Conservation (phyloP, 2,329 filamentous ascomycete genomes). For the Ceratocystis diversiconidia region DNA sequence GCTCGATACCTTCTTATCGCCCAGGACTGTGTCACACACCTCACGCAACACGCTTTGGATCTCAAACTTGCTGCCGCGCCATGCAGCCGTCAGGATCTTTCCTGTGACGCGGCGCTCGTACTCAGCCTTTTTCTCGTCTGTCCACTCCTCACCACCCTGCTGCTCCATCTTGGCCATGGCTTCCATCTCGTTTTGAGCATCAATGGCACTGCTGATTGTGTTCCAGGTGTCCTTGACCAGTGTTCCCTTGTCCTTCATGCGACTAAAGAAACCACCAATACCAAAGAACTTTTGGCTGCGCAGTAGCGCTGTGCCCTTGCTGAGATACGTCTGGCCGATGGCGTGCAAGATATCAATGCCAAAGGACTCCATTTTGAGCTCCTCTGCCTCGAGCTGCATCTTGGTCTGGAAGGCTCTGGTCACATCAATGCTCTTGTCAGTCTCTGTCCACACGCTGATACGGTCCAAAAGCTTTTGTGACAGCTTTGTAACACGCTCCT, state of each 20-base stretch:
- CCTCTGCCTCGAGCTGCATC: slow-evolving; percentile 87
- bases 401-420: slow-evolving; percentile 87
- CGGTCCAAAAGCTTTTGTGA: slow-evolving; percentile 76
- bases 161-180: slow-evolving; percentile 97
- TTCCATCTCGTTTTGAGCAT: slow-evolving; percentile 96
- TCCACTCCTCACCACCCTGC: slow-evolving; percentile 92
- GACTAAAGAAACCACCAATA: slow-evolving; percentile 85
- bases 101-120: slow-evolving; percentile 92
- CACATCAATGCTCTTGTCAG: slow-evolving; percentile 74
- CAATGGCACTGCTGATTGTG: slow-evolving; percentile 89
- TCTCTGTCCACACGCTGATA: slow-evolving; percentile 92
- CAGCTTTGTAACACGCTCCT: slow-evolving; percentile 79
- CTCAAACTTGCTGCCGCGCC: slow-evolving; percentile 93
- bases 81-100: slow-evolving; percentile 93
- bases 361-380: slow-evolving; percentile 98
- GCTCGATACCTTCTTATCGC: slow-evolving; percentile 62
- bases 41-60: slow-evolving; percentile 92
- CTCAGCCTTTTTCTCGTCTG: slow-evolving; percentile 89
- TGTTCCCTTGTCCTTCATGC: slow-evolving; percentile 90
- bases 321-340: slow-evolving; percentile 79
- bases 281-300: slow-evolving; percentile 96
- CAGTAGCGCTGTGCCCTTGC: slow-evolving; percentile 74
- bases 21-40: slow-evolving; percentile 79
- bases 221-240: slow-evolving; percentile 98
- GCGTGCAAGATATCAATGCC: slow-evolving; percentile 92